Conservation (phyloP, 192 early-diverging fungal species). For the Funneliformis geosporum region DNA sequence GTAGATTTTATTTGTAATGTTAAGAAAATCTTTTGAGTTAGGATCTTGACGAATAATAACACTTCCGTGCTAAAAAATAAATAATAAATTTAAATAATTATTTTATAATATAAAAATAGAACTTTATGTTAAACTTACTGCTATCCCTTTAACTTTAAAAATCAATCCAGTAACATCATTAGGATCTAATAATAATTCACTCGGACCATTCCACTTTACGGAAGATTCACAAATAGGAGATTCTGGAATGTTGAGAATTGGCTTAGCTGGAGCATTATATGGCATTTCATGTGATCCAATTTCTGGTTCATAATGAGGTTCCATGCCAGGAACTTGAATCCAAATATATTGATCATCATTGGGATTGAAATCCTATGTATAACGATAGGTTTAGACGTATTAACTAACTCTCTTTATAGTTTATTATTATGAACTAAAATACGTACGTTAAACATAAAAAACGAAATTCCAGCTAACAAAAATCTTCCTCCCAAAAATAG, state of each 20-base stretch:
- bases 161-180: constrained; percentile 1
- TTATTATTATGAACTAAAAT: neutral
- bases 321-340: neutral
- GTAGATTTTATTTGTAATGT: constrained; percentile 27
- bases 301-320: neutral
- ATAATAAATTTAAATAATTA: neutral
- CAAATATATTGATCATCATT: neutral
- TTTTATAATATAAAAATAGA: too few species aligned
- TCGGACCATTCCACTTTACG: constrained; percentile 17
- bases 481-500: neutral
- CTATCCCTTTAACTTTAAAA: constrained; percentile 26
- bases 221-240: neutral
- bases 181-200: constrained; percentile 27
- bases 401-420: neutral
- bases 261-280: neutral
- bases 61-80: constrained; percentile 24
- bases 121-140: too few species aligned
- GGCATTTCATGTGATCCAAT: neutral
- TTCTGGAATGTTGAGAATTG: neutral
- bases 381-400: neutral
- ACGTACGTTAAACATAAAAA: neutral
- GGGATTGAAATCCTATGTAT: neutral
- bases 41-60: constrained; percentile 31
- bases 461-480: neutral
- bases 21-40: constrained; percentile 1